Base-by-base conservation (phyloP, 2,329 filamentous ascomycete species). In the Sporothrix protearum region DNA sequence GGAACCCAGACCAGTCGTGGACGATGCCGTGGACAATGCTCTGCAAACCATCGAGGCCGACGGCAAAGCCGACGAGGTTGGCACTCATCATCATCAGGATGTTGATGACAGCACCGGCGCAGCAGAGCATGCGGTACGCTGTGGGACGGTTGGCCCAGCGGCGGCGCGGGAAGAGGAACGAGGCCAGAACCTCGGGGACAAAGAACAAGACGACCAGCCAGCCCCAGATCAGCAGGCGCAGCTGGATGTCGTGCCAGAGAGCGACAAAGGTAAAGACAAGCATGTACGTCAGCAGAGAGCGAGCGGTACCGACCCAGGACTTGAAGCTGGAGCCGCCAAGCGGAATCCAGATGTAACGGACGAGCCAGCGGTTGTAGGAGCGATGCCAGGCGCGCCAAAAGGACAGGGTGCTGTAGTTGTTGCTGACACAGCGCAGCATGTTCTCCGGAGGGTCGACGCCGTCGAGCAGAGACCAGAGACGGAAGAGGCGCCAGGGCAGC, bases 371-470 rank as follows among this genome's bases (percentile, higher is more conserved):
- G 82, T 98, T 98, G 84, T 93, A 98, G 74, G 89, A 93, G 69
- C 94, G 90, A 81, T 99, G 96, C 96, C 96, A 99, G 42, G 89
- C 90, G 74, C 96, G 92, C 96, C 96, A 99, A 83, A 99, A 99
- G 25, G 91, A 90, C 53, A 94, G 86, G 0, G 93, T 91, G 75
- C 91, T 94, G 83, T 94, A 97, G 80, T 98, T 98, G 83, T 99
- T 89, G 78, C 90, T 94, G 82, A 97, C 93, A 81, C 96, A 99
- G 76, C 96, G 92, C 70, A 97, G 88, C 93, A 99, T 97, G 82
- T 99, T 99, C 82, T 99, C 96, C 0, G 96, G 95, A 0, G 96
- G 93, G 78, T 99, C 96, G 76, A 99, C 89, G 73, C 92, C 93
- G 79, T 99, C 96, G 19, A 94, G 79, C 3, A 99, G 86, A 0